Evolutionary conservation across 495 filamentous ascomycete species (phyloP).

Genomic region (Aspergillus egyptiacus): DNA sequence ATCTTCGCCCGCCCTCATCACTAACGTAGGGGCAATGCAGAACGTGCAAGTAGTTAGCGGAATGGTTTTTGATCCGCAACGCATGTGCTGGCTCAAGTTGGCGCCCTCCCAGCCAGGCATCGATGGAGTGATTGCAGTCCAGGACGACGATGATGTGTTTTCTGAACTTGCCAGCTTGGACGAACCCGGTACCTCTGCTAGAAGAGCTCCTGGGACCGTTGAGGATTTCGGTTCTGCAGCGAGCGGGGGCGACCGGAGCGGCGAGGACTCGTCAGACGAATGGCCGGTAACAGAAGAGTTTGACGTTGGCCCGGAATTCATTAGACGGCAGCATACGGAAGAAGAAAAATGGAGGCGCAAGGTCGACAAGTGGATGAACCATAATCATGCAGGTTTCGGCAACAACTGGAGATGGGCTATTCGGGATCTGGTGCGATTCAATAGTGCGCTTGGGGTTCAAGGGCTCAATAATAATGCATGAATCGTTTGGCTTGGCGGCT

Average conservation of each 20-base stretch:
- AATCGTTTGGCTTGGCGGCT: conserved; percentile 6
- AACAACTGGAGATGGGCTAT: conserved; percentile 53
- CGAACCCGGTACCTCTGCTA: conserved; percentile 46
- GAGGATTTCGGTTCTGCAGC: conserved; percentile 30
- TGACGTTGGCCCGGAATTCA: conserved; percentile 92
- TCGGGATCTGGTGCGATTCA: conserved; percentile 38
- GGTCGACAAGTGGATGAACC: conserved; percentile 67
- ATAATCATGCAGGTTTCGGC: conserved; percentile 37
- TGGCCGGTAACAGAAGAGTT: conserved; percentile 93
- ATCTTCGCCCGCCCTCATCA: conserved; percentile 86
- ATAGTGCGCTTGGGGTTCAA: conserved; percentile 17
- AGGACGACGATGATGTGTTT: conserved; percentile 69
- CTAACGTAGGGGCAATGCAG: conserved; percentile 65
- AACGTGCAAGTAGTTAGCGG: conserved; percentile 87
- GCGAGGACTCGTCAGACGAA: conserved; percentile 53
- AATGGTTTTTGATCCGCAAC: conserved; percentile 95
- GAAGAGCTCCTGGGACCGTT: conserved; percentile 20
- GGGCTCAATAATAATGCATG: conserved; percentile 11
- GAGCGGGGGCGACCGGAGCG: conserved; percentile 50
- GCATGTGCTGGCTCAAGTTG: conserved; percentile 91
- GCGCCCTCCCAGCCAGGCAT: conserved; percentile 35
- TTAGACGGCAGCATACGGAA: conserved; percentile 80
- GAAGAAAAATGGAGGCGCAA: conserved; percentile 85
- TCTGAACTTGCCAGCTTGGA: conserved; percentile 66
- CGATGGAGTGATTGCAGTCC: conserved; percentile 24